Conservation (phyloP, 768 basidiomycete genomes). For the Brasilioporus rufonigricans region DNA sequence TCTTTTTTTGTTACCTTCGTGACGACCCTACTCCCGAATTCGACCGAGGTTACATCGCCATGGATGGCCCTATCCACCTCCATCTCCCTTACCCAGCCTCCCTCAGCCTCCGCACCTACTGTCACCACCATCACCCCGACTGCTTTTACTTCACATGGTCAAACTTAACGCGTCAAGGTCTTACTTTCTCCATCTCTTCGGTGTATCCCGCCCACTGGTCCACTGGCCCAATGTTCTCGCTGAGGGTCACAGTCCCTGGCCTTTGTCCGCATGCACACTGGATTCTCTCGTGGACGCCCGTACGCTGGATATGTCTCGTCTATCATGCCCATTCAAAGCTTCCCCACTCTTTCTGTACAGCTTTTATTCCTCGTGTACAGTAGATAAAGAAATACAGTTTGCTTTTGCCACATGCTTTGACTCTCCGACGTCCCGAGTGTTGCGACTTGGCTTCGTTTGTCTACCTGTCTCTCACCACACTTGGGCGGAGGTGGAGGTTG, state of each 20-base stretch:
- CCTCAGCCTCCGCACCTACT: not conserved
- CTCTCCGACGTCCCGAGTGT: conserved; percentile 49
- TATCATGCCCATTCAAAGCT: not conserved
- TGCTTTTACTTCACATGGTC: not conserved
- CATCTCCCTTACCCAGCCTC: not conserved
- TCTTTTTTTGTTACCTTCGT: not conserved
- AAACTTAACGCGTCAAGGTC: not conserved
- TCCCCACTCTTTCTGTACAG: conserved; percentile 18
- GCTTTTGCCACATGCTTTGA: conserved; percentile 48
- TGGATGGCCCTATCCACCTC: not conserved
- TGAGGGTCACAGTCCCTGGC: not conserved
- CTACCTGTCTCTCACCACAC: conserved; percentile 22
- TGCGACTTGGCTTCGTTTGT: conserved; percentile 31
- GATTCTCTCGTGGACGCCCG: not conserved
- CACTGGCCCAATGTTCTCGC: not conserved
- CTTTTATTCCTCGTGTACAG: conserved; percentile 26
- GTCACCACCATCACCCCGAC: not conserved
- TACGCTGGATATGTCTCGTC: not conserved
- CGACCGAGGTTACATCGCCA: not conserved
- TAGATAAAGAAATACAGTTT: conserved; percentile 38
- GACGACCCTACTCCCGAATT: not conserved
- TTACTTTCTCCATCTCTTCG: not conserved
- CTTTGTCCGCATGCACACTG: not conserved
- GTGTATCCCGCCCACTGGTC: not conserved
- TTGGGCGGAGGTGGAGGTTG: conserved; percentile 13